phyloP scores from a whole-genome alignment of 805 yeast genomes.

The Metschnikowia santaceciliae region DNA sequence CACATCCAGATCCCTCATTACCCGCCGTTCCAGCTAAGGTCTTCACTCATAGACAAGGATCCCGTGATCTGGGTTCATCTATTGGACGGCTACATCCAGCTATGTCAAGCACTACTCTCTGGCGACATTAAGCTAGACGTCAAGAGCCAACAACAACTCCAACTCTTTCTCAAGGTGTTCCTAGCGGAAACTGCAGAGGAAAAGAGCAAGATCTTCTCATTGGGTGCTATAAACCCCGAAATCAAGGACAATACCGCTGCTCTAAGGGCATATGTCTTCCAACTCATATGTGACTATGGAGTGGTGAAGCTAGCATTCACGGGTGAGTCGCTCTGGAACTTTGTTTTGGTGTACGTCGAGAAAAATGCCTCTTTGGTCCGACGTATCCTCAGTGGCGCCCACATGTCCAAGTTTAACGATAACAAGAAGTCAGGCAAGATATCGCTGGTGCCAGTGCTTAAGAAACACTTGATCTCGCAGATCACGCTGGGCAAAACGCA shows the following conservation, averaged over 20 bases:
- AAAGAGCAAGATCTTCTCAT: constrained; percentile 54
- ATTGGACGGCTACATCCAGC: constrained; percentile 56
- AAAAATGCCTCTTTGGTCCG: constrained; percentile 44
- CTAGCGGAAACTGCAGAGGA: constrained; percentile 61
- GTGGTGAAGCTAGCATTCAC: constrained; percentile 52
- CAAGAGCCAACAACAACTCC: constrained; percentile 56
- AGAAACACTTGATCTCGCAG: constrained; percentile 46
- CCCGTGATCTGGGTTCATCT: constrained; percentile 81
- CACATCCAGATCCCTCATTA: constrained; percentile 61
- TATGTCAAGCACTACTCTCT: constrained; percentile 46
- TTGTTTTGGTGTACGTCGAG: constrained; percentile 50
- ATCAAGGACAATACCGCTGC: constrained; percentile 50
- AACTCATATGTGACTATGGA: constrained; percentile 49
- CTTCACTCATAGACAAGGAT: constrained; percentile 75
- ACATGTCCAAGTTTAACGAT: constrained; percentile 45
- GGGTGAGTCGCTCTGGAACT: constrained; percentile 64
- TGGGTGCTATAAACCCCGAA: constrained; percentile 71
- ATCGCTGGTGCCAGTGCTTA: constrained; percentile 43
- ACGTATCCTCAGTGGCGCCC: constrained; percentile 51
- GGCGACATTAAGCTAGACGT: constrained; percentile 41
- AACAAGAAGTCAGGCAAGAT: constrained; percentile 48
- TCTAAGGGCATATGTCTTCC: constrained; percentile 49
- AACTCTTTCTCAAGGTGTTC: constrained; percentile 52
- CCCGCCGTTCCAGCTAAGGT: constrained; percentile 72
- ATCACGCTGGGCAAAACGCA: constrained; percentile 47